Evolutionary conservation across 768 basidiomycete genomes (phyloP), one percentile per base, ranked within the genome.

Genomic region (Xerocomellus intermedius): DNA sequence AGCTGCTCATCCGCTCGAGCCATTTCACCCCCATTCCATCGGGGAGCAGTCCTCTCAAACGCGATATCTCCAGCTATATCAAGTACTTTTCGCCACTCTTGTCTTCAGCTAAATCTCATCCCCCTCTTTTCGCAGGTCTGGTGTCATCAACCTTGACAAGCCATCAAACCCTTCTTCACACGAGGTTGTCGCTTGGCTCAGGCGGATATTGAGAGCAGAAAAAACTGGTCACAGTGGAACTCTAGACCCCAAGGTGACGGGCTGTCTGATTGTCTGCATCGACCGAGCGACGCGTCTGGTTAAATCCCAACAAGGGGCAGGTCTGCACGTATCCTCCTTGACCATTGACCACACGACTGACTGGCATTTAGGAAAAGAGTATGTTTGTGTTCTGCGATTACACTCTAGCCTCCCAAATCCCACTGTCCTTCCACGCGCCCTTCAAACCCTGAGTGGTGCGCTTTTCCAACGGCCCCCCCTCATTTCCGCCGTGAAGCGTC

Each of bases 141-240:
- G 97, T 63, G 92, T 98, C 50, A 99, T 99, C 72, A 99, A 99
- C 77, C 81, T 99, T 62, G 97, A 99, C 83, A 99, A 99, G 69
- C 97, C 97, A 22, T 98, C 96, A 32, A 99, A 98, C 75, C 96
- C 96, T 4, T 97, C 95, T 17, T 96, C 95, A 5, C 97, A 99
- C 73, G 97, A 99, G 79, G 97, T 99, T 50, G 97, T 99, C 61
- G 97, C 97, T 16, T 99, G 97, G 97, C 76, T 99, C 59, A 83
- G 95, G 64, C 85, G 97, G n/a, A 99, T 99, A 60, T 74, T 99
- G 50, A 86, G 95, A 21, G 93, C 90, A 24, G 97, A 98, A 74
- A 98, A 99, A 77, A 99, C 97, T 0, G 97, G 97, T 39, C 97
- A 99, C 75, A 97, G 94, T 56, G 97, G 97, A 61, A 99, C 97